Conservation (phyloP, 306 rosid genomes). For the Dicorynia guianensis region DNA sequence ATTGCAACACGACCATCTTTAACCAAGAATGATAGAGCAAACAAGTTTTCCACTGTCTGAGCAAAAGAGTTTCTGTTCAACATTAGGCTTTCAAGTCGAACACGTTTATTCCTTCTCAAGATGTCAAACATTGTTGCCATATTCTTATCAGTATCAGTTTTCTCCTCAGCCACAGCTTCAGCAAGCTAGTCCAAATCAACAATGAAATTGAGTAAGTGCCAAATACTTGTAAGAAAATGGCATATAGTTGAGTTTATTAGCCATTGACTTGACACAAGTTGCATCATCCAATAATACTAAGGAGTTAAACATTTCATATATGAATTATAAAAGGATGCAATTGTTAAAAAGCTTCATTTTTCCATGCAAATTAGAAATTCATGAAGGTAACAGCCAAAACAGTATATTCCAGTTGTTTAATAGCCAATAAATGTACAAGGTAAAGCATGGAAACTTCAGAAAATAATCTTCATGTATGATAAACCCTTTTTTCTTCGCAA, state of each 20-base stretch:
- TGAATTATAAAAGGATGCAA: background rate
- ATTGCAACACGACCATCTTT: constrained; percentile 64
- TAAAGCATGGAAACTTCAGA: background rate
- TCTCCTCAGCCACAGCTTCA: constrained; percentile 37
- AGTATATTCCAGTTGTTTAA: background rate
- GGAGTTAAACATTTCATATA: background rate
- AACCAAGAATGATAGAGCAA: constrained; percentile 60
- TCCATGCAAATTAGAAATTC: background rate
- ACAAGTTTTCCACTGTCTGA: constrained; percentile 61
- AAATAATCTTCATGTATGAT: background rate
- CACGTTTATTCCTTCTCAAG: constrained; percentile 50
- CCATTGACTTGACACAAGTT: background rate
- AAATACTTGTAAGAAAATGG: constrained; percentile 6
- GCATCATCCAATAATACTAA: background rate
- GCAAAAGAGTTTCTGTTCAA: constrained; percentile 64
- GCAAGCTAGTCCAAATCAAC: constrained; percentile 43
- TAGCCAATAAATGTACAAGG: background rate
- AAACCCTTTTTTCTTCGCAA: background rate
- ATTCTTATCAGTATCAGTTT: constrained; percentile 47
- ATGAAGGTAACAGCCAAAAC: background rate
- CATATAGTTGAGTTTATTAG: background rate
- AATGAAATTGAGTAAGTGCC: constrained; percentile 23
- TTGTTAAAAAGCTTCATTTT: background rate
- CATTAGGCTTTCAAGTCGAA: constrained; percentile 54
- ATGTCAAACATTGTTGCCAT: constrained; percentile 59